Conservation (phyloP, 108 stramenopile species). For the Nannochloropsis granulata region DNA sequence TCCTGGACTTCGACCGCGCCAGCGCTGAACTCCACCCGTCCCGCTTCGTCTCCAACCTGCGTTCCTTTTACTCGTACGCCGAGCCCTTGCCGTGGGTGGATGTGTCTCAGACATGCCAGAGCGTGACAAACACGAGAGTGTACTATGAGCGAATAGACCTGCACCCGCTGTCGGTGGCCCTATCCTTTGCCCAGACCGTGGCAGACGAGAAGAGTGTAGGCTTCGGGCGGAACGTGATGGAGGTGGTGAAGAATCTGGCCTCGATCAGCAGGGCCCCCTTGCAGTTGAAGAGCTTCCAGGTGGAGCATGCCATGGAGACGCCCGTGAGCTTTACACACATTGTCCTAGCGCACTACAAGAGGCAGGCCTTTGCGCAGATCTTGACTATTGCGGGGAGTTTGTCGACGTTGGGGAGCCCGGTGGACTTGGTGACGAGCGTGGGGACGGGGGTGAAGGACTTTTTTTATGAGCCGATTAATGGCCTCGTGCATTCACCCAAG, state of each 20-base stretch:
- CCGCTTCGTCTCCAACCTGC: not conserved
- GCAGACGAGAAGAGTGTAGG: not conserved
- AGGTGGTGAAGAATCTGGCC: not conserved
- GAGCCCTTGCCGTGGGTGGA: not conserved
- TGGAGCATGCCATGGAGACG: not conserved
- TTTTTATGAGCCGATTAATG: constrained; percentile 15
- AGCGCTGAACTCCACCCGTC: not conserved
- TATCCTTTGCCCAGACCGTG: not conserved
- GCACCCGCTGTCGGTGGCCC: not conserved
- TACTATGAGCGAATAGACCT: not conserved
- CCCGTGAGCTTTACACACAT: not conserved
- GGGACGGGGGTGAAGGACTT: constrained; percentile 22
- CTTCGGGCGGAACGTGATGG: not conserved
- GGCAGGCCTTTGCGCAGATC: not conserved
- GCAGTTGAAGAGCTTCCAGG: not conserved
- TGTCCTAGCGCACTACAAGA: not conserved
- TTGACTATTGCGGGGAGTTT: constrained; percentile 13
- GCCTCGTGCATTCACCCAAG: not conserved
- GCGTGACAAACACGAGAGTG: not conserved
- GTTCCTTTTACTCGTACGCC: not conserved
- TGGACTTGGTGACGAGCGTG: constrained; percentile 10
- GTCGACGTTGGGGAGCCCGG: constrained; percentile 14
- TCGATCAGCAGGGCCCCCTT: not conserved
- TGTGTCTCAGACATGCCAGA: not conserved
- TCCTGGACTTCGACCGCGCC: not conserved